Conservation (phyloP, 2,329 filamentous ascomycete species). For the Bertia moriformis region DNA sequence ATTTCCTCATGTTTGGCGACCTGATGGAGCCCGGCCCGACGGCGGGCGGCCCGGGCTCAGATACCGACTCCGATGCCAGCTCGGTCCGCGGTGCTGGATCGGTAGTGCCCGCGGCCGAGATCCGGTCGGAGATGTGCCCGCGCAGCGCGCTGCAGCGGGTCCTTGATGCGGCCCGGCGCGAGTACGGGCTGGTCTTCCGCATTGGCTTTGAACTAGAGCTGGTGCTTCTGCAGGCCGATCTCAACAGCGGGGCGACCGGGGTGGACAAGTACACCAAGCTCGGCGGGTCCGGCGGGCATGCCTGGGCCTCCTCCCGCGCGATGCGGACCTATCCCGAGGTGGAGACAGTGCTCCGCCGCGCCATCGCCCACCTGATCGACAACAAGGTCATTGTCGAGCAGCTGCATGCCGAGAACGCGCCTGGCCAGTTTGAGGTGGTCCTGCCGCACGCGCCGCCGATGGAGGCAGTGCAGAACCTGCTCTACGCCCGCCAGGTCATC, state of each 20-base stretch:
- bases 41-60: constrained; percentile 19
- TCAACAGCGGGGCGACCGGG: constrained; percentile 10
- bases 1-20: constrained; percentile 52
- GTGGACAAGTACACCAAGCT: constrained; percentile 20
- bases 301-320: constrained; percentile 54
- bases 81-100: constrained; percentile 6
- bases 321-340: constrained; percentile 37
- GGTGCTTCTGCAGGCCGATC: constrained; percentile 43
- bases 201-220: constrained; percentile 76
- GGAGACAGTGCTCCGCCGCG: constrained; percentile 43
- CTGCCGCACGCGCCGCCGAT: constrained; percentile 49
- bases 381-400: constrained; percentile 52
- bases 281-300: constrained; percentile 47
- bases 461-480: constrained; percentile 54
- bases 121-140: constrained; percentile 51
- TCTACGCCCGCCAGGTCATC: constrained; percentile 59
- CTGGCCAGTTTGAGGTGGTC: constrained; percentile 66
- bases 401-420: constrained; percentile 60
- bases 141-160: constrained; percentile 44
- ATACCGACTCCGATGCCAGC: not conserved
- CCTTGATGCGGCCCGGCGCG: constrained; percentile 31
- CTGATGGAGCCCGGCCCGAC: constrained; percentile 44
- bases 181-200: constrained; percentile 39
- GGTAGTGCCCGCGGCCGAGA: constrained; percentile 3
- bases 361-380: constrained; percentile 47